phyloP scores from a whole-genome alignment of 176 grass and related monocot genomes.

The Aechmea fasciata region DNA sequence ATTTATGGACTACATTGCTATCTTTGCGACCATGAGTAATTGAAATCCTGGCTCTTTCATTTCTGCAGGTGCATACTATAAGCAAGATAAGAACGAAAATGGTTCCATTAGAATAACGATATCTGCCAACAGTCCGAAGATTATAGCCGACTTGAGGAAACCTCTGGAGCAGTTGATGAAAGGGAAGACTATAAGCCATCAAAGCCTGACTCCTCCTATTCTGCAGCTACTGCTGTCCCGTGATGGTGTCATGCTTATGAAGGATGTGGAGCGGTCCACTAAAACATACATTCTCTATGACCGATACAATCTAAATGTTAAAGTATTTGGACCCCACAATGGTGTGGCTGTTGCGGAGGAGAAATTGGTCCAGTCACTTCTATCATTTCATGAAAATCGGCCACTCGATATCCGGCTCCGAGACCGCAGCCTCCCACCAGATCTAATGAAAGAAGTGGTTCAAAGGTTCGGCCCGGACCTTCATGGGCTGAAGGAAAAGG shows the following conservation, averaged over 20 bases:
- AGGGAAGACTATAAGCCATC: slow-evolving; percentile 20
- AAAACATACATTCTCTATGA: slow-evolving; percentile 15
- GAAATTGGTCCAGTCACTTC: slow-evolving; percentile 5
- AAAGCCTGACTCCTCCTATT: slow-evolving; percentile 12
- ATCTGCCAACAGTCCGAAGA: slow-evolving; percentile 15
- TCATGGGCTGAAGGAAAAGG: slow-evolving; percentile 5
- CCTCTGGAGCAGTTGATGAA: slow-evolving; percentile 15
- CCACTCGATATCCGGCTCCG: slow-evolving; percentile 8
- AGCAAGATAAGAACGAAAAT: slow-evolving; percentile 8
- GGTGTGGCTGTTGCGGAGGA: slow-evolving; percentile 8
- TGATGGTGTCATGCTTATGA: slow-evolving; percentile 10
- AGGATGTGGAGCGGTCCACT: slow-evolving; percentile 7
- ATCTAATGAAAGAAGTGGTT: slow-evolving; percentile 21
- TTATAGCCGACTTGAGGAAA: slow-evolving; percentile 16
- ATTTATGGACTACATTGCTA: background rate
- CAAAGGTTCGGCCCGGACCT: slow-evolving; percentile 18
- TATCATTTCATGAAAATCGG: slow-evolving; percentile 4
- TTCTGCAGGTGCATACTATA: slow-evolving; percentile 14
- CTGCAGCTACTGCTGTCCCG: slow-evolving; percentile 11
- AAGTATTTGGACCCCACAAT: slow-evolving; percentile 8
- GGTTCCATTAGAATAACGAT: slow-evolving; percentile 15
- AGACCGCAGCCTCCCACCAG: slow-evolving; percentile 5
- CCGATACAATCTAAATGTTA: slow-evolving; percentile 12
- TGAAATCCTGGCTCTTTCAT: background rate
- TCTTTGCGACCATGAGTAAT: background rate